A percentile compares a stretch with the other conserved stretches of the same genome.
Evolutionary conservation across 805 yeast species (phyloP).

Genomic region (Scheffersomyces amazonensis): DNA sequence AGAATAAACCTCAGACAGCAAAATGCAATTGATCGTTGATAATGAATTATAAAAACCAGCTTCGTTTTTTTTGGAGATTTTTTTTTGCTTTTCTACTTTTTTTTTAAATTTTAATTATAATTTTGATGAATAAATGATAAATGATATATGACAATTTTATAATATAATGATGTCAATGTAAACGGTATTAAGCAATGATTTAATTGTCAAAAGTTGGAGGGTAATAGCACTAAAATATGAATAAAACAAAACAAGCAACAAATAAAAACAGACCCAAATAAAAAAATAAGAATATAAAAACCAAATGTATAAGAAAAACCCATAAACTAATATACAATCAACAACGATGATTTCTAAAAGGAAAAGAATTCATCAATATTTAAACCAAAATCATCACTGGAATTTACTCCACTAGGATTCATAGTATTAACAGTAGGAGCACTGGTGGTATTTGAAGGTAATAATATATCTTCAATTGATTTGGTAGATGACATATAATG

Average conservation of each 20-base stretch:
- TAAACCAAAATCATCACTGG: slow-evolving; percentile 12
- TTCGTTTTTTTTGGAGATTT: neutral
- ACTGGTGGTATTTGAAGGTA: neutral
- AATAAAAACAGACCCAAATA: neutral
- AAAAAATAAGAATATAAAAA: neutral
- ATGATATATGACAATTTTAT: too few species aligned
- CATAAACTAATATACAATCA: neutral
- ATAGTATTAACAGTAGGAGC: neutral
- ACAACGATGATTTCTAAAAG: slow-evolving; percentile 10
- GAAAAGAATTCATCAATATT: slow-evolving; percentile 32
- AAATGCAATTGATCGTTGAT: too few species aligned
- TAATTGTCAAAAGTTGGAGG: too few species aligned
- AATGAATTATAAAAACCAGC: neutral
- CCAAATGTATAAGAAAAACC: too few species aligned
- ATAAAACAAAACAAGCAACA: neutral
- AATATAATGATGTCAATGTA: too few species aligned
- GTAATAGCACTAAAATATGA: too few species aligned
- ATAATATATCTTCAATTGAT: slow-evolving; percentile 3
- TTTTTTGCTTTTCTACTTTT: neutral
- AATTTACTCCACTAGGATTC: neutral
- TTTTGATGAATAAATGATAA: too few species aligned
- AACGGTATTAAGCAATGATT: too few species aligned
- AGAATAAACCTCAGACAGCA: too few species aligned
- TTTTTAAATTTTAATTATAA: too few species aligned
- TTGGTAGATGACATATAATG: slow-evolving; percentile 3